Percentiles rank a stretch among this genome's conserved stretches.
phyloP scores from a whole-genome alignment of 768 basidiomycete species.

The Trametes cinnabarina region DNA sequence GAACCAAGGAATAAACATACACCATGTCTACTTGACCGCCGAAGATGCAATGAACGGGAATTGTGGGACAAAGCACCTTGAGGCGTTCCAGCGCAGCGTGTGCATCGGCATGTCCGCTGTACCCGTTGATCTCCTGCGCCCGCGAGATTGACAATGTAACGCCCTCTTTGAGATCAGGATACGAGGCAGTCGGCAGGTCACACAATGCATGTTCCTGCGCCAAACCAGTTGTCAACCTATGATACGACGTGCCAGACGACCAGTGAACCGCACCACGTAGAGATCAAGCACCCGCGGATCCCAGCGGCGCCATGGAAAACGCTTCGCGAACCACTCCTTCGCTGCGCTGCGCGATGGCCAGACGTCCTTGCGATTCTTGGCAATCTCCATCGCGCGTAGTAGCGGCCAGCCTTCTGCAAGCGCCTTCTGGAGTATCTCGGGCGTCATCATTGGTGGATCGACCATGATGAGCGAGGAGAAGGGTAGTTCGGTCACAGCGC shows the following conservation, averaged over 20 bases:
- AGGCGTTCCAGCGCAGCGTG: conserved; percentile 7
- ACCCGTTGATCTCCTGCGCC: conserved; percentile 19
- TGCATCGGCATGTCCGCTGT: conserved; percentile 14
- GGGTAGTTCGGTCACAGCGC: background rate
- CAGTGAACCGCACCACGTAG: conserved; percentile 1
- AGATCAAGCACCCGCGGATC: conserved; percentile 5
- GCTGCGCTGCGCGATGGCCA: conserved; percentile 15
- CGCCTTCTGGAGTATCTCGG: background rate
- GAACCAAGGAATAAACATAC: background rate
- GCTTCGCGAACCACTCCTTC: conserved; percentile 6
- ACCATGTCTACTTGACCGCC: conserved; percentile 3
- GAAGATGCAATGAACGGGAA: conserved; percentile 24
- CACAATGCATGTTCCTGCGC: conserved; percentile 13
- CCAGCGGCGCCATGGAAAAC: conserved; percentile 12
- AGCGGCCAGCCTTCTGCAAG: background rate
- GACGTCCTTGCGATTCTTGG: conserved; percentile 6
- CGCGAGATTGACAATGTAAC: conserved; percentile 25
- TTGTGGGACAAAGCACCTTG: background rate
- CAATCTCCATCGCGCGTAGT: background rate
- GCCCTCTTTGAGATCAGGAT: conserved; percentile 23
- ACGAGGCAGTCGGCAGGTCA: conserved; percentile 21
- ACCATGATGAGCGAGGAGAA: conserved; percentile 9
- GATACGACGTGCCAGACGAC: background rate
- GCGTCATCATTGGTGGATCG: conserved; percentile 15
- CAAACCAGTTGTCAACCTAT: background rate